Conservation (phyloP, 352 stramenopile genomes). For the Hyaloperonospora brassicae region DNA sequence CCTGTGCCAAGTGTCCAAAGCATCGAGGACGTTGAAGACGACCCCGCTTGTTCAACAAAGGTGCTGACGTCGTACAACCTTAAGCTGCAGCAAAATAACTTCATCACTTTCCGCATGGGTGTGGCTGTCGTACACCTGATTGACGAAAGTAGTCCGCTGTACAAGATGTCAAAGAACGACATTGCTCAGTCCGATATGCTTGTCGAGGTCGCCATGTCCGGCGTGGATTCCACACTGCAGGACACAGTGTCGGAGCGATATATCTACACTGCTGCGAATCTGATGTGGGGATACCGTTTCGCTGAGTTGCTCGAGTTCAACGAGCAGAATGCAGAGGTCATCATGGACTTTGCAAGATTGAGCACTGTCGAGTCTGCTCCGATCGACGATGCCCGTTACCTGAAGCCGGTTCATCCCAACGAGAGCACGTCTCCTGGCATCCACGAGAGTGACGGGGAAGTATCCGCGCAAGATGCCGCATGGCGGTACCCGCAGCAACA, state of each 20-base stretch:
- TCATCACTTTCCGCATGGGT: constrained; percentile 82
- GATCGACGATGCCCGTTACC: constrained; percentile 45
- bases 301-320: constrained; percentile 67
- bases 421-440: constrained; percentile 3
- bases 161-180: constrained; percentile 47
- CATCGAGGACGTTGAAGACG: constrained; percentile 14
- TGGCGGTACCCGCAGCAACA: constrained; percentile 18
- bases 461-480: constrained; percentile 10
- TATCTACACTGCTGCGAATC: constrained; percentile 57
- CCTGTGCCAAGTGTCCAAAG: not conserved
- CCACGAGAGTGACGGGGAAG: constrained; percentile 6
- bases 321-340: constrained; percentile 47
- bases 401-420: constrained; percentile 20
- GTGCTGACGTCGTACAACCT: constrained; percentile 71
- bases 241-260: constrained; percentile 75
- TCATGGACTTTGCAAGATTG: constrained; percentile 78
- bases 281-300: constrained; percentile 70
- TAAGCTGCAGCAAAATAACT: constrained; percentile 73
- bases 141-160: constrained; percentile 58
- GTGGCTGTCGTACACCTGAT: constrained; percentile 76
- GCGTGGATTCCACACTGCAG: constrained; percentile 77
- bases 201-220: constrained; percentile 64
- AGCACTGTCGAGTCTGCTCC: constrained; percentile 43
- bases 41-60: constrained; percentile 28
- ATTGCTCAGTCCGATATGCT: constrained; percentile 66